phyloP scores from a whole-genome alignment of 371 early-diverging fungal species.

The Apophysomyces ossiformis region DNA sequence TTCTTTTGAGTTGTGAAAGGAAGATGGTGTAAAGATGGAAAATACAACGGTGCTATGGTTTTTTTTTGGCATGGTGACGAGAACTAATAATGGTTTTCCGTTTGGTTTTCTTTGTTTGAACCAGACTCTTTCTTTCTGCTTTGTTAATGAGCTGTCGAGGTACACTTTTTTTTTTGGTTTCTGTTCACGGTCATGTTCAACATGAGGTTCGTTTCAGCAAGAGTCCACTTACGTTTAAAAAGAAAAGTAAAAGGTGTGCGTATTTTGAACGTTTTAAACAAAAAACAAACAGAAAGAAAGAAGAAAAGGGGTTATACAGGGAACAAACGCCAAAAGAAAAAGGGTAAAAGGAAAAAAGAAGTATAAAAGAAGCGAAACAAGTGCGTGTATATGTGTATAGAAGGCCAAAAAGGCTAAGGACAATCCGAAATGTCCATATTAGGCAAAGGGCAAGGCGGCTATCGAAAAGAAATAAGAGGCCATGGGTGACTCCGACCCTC shows the following conservation, averaged over 20 bases:
- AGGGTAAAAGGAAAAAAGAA: neutral
- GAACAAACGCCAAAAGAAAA: too few species aligned
- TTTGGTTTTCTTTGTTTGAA: neutral
- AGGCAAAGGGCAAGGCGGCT: neutral
- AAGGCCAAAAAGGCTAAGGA: neutral
- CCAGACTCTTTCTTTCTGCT: neutral
- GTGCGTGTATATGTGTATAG: neutral
- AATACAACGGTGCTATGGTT: neutral
- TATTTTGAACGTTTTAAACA: neutral
- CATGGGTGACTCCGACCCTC: neutral
- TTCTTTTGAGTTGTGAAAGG: neutral
- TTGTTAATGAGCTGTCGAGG: too few species aligned
- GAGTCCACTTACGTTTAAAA: neutral
- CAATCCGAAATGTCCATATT: conserved; percentile 10
- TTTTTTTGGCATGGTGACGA: neutral
- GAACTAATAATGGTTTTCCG: neutral
- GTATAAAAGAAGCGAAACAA: neutral
- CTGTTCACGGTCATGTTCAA: too few species aligned
- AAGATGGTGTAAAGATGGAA: conserved; percentile 3
- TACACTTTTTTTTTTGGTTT: too few species aligned
- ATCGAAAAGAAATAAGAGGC: neutral
- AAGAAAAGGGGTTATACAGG: neutral
- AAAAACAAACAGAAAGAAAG: neutral
- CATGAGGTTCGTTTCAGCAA: too few species aligned
- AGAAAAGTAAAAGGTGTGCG: neutral